phyloP scores from a whole-genome alignment of 345 rosid species.

The Psidium guajava region DNA sequence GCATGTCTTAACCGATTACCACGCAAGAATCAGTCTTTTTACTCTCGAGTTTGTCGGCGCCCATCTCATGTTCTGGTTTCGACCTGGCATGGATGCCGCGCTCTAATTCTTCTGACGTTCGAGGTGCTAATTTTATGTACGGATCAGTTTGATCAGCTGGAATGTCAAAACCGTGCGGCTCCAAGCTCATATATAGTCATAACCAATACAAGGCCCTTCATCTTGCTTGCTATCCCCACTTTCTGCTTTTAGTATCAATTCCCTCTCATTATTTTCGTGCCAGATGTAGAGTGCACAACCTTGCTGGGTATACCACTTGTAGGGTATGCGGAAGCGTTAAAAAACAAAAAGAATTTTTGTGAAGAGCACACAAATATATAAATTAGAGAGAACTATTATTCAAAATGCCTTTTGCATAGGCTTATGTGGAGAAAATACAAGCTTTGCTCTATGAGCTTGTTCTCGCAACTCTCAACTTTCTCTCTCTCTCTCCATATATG shows the following conservation, averaged over 20 bases:
- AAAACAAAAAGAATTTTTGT: too few species aligned
- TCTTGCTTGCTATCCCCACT: background rate
- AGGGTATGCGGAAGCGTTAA: too few species aligned
- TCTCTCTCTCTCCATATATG: too few species aligned
- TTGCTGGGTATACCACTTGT: too few species aligned
- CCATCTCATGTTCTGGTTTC: background rate
- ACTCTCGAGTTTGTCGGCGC: background rate
- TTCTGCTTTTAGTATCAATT: background rate
- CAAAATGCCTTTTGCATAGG: too few species aligned
- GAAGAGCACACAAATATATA: too few species aligned
- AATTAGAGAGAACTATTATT: too few species aligned
- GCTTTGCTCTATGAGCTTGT: too few species aligned
- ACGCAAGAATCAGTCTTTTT: background rate
- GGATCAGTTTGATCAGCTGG: background rate
- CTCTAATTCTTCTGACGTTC: background rate
- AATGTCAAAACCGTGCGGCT: background rate
- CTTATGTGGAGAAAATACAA: too few species aligned
- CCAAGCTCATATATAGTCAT: background rate
- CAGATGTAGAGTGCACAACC: too few species aligned
- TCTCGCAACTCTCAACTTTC: too few species aligned
- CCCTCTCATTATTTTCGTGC: background rate
- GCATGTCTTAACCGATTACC: background rate
- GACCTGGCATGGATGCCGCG: accelerated
- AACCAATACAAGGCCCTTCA: background rate
- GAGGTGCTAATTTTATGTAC: background rate